These are phyloP conservation scores for Stentor coeruleus DNA, from an alignment of 73 alveolate species.

Conservation along the genomic window DNA sequence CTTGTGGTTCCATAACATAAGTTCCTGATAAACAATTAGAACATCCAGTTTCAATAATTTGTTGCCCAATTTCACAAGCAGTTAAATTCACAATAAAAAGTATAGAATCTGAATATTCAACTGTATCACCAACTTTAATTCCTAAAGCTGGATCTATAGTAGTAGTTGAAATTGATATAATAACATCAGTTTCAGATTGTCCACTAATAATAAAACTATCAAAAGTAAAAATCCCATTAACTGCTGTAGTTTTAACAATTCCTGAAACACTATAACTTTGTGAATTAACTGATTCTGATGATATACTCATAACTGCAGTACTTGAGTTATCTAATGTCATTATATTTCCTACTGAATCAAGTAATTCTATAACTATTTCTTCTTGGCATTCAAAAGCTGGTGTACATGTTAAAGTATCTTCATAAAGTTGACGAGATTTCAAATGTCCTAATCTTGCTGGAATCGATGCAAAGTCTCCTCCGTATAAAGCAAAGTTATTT, in stretches of 20 bases:
- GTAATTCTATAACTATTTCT: background rate
- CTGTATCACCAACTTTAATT: background rate
- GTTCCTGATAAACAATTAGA: background rate
- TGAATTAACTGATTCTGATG: background rate
- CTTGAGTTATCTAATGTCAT: background rate
- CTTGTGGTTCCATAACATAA: background rate
- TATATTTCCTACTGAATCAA: background rate
- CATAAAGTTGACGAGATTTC: background rate
- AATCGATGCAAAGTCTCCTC: background rate
- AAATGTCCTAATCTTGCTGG: background rate
- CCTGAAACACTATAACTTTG: background rate
- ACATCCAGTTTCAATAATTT: background rate
- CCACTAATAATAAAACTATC: background rate
- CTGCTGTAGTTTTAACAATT: background rate
- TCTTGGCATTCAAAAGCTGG: background rate
- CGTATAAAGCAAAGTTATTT: background rate
- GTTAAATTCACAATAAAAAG: background rate
- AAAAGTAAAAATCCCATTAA: background rate
- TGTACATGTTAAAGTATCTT: background rate
- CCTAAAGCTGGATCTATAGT: background rate
- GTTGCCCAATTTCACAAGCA: constrained; percentile 8
- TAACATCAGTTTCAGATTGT: background rate
- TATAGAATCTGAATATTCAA: background rate
- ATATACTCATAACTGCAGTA: background rate
- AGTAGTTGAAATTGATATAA: background rate